A percentile compares a stretch with the other conserved stretches of the same genome.
phyloP scores from a whole-genome alignment of 1,284 basidiomycete genomes.

The Puccinia horiana region DNA sequence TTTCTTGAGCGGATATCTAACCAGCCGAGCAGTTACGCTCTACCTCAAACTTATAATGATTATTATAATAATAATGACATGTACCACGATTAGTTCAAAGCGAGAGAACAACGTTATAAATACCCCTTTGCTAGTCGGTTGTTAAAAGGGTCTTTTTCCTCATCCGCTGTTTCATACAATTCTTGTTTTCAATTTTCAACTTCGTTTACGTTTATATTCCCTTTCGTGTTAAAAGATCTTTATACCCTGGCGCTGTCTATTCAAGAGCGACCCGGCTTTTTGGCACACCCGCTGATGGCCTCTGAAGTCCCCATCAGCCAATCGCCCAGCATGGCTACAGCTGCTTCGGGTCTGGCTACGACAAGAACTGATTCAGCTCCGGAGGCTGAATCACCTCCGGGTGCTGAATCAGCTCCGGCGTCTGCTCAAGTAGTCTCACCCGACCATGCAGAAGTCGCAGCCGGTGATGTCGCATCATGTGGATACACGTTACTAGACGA shows the following conservation, averaged over 20 bases:
- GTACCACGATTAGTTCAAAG: too few relatives aligned
- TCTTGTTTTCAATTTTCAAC: neutral
- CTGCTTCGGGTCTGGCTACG: neutral
- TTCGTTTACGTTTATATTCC: neutral
- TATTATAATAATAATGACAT: too few relatives aligned
- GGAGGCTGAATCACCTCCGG: neutral
- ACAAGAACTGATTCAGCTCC: neutral
- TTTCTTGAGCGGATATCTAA: too few relatives aligned
- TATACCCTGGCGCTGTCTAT: neutral
- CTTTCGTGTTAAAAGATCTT: neutral
- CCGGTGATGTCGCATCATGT: neutral
- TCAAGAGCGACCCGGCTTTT: constrained; percentile 3
- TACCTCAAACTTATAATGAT: too few relatives aligned
- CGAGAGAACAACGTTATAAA: too few relatives aligned
- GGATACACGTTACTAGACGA: neutral
- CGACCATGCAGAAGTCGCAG: neutral
- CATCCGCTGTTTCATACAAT: neutral
- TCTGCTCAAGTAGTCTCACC: neutral
- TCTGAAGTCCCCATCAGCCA: neutral
- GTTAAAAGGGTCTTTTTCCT: too few relatives aligned
- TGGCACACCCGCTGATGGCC: constrained; percentile 3
- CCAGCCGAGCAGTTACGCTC: too few relatives aligned
- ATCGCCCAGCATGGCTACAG: neutral
- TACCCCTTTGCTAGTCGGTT: too few relatives aligned
- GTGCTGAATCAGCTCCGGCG: too few relatives aligned